Evolutionary conservation across 371 early-diverging fungal genomes (phyloP), one percentile per base, ranked within the genome.

Genomic region (Parasitella parasitica): DNA sequence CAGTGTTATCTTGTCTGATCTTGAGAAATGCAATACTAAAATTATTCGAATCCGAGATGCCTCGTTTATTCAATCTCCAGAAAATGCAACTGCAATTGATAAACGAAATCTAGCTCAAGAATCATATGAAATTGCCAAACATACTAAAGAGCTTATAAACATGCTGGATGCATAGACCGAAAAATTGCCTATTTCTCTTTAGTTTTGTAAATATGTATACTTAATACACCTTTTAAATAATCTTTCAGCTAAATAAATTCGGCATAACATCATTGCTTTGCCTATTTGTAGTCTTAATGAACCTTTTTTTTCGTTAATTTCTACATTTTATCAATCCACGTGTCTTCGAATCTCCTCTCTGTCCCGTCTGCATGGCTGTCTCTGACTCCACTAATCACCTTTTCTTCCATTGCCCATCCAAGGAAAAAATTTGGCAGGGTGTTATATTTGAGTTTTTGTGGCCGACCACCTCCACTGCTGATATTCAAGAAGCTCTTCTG

Each of bases 91-190:
- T 51, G 80, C 89, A 24, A 87, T 86, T 65, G 81, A 86, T 58
- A 97, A 94, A 74, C 93, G 95, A 64, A 82, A 89, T 69, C 74
- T 97, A 54, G 94, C 94, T 12, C 88, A 90, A 59, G 93, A 91
- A 11, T 80, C 90, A 22, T 94, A 94, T 71, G 96, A 97, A 66
- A 93, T 97, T 70, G 97, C 96, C 11, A 94, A 94, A 73, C 87
- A 75, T 61, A 89, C 90, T 24, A 91, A 91, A 67, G 90, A 89
- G 30, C 74, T 93, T 16, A 84, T 91, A 41, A 76, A 75, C 54
- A 70, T 88, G 59, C 71, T 74, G 61, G 77, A 80, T 59, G 59
- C 60, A 64, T 63, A 59, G 11, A 32, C 11, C 8, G 32, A 11
- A n/a, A 56, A 55, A 26, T 5, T 7, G 38, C 7, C 20, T 27